Conservation (phyloP, 192 early-diverging fungal genomes). For the Paraglomus brasilianum region DNA sequence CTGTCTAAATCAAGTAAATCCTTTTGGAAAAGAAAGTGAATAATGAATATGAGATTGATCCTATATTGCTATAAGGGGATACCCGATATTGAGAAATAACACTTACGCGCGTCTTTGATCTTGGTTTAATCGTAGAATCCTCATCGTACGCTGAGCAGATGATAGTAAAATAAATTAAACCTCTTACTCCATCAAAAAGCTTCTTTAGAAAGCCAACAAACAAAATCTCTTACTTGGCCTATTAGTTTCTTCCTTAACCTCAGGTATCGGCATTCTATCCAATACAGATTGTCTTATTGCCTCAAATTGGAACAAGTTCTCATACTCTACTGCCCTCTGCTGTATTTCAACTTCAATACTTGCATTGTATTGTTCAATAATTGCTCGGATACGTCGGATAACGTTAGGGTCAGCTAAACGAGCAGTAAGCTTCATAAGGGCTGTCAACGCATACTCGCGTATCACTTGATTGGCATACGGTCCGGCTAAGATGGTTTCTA, state of each 20-base stretch:
- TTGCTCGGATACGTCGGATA: conserved; percentile 51
- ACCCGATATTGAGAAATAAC: conserved; percentile 30
- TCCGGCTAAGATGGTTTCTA: conserved; percentile 75
- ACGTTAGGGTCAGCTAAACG: conserved; percentile 63
- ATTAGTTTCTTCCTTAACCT: conserved; percentile 48
- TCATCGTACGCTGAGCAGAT: too few species aligned
- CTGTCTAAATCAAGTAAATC: conserved; percentile 72
- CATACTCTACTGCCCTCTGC: conserved; percentile 91
- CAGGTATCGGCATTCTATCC: conserved; percentile 91
- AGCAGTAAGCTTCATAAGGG: conserved; percentile 84
- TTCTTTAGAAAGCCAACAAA: background rate
- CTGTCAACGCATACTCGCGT: conserved; percentile 83
- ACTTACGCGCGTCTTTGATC: too few species aligned
- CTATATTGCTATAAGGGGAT: background rate
- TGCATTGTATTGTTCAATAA: conserved; percentile 61
- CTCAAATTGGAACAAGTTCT: conserved; percentile 74
- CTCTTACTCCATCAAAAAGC: too few species aligned
- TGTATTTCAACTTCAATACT: conserved; percentile 92
- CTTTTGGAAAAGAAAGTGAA: conserved; percentile 27
- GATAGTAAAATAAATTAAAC: too few species aligned
- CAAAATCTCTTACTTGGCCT: conserved; percentile 13
- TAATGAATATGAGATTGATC: background rate
- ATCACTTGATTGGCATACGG: conserved; percentile 76
- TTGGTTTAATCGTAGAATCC: too few species aligned
- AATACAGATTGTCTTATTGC: conserved; percentile 73